These are phyloP conservation scores for Sindora glabra DNA, from an alignment of 306 rosid genomes.

Conservation along the genomic window DNA sequence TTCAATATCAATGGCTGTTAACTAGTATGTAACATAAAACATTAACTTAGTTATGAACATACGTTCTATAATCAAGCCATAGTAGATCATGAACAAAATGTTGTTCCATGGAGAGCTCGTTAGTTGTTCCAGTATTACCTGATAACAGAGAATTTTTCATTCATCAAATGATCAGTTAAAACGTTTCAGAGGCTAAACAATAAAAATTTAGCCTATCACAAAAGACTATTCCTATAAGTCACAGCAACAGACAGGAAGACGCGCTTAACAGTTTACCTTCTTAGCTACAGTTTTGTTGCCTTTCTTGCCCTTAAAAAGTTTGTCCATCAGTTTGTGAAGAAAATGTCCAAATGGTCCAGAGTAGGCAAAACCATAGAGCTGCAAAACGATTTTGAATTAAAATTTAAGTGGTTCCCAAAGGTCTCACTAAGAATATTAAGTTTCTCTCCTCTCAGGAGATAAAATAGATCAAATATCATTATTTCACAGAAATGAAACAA, in stretches of 20 bases:
- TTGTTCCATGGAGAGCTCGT: constrained; percentile 89
- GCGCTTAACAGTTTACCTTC: constrained; percentile 43
- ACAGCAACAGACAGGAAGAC: not conserved
- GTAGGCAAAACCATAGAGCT: constrained; percentile 90
- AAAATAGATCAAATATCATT: no score
- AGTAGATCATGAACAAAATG: constrained; percentile 74
- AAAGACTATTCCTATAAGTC: not conserved
- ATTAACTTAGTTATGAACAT: not conserved
- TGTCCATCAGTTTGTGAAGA: constrained; percentile 83
- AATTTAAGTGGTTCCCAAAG: constrained; percentile 1
- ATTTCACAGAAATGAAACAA: not conserved
- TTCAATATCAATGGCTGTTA: not conserved
- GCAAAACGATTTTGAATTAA: constrained; percentile 24
- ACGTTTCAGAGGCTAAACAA: not conserved
- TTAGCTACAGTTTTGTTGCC: constrained; percentile 66
- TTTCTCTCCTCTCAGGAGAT: not conserved
- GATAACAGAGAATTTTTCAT: constrained; percentile 14
- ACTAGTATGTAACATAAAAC: not conserved
- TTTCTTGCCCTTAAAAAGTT: constrained; percentile 66
- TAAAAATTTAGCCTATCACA: not conserved
- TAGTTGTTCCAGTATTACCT: constrained; percentile 85
- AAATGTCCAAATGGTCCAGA: constrained; percentile 88
- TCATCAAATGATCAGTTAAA: constrained; percentile 6
- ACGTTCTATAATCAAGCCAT: constrained; percentile 93
- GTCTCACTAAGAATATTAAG: not conserved